Evolutionary conservation across 2,329 filamentous ascomycete species (phyloP).

Genomic region (Paramyrothecium roridum): DNA sequence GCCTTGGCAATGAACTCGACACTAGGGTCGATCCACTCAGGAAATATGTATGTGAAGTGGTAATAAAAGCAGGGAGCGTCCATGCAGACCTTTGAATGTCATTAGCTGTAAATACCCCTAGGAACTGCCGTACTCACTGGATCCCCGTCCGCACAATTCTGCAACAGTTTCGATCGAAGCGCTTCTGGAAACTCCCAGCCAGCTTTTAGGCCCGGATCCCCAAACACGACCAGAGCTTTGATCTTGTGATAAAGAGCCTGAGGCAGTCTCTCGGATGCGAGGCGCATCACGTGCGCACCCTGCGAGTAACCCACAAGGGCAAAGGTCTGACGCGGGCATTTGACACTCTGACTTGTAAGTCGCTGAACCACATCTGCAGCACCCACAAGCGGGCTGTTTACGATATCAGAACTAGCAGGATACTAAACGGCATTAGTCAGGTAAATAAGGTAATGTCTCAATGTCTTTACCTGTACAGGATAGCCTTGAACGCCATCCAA

Average conservation of each 20-base stretch:
- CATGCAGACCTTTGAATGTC: background rate
- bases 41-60: background rate
- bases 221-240: constrained; percentile 7
- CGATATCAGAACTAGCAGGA: constrained; percentile 4
- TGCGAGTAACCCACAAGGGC: constrained; percentile 12
- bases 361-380: constrained; percentile 6
- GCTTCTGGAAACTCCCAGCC: too few species aligned
- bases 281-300: constrained; percentile 8
- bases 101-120: background rate
- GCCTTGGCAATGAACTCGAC: background rate
- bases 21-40: background rate
- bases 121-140: background rate
- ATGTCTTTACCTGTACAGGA: constrained; percentile 8
- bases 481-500: constrained; percentile 8
- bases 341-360: constrained; percentile 1
- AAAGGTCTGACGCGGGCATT: constrained; percentile 9
- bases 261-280: constrained; percentile 3
- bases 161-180: background rate
- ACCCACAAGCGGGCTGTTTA: constrained; percentile 1
- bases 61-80: background rate
- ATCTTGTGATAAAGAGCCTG: constrained; percentile 3
- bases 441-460: background rate
- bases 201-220: constrained; percentile 9
- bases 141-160: background rate
- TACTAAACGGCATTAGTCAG: constrained; percentile 3